Evolutionary conservation across 202 grass and related monocot genomes (phyloP).

Genomic region (Zizania palustris): DNA sequence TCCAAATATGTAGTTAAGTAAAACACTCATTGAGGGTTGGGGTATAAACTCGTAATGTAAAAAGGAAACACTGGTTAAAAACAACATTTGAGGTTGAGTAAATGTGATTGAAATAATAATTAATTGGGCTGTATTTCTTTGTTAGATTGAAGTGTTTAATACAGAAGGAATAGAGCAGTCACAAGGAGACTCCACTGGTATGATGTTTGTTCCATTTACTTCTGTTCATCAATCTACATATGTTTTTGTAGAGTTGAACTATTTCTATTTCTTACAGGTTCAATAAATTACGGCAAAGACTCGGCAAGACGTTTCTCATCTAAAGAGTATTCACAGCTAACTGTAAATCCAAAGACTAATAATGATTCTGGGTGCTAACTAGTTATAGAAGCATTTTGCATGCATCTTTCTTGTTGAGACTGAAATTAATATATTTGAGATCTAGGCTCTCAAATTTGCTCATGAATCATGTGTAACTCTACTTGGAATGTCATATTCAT

Average conservation of each 20-base stretch:
- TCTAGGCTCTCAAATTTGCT: background rate
- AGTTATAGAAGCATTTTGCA: background rate
- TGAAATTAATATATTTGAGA: slow-evolving; percentile 11
- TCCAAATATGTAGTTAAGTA: background rate
- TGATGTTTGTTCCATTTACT: slow-evolving; percentile 12
- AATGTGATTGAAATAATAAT: slow-evolving; percentile 15
- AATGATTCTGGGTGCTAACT: background rate
- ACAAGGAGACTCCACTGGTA: slow-evolving; percentile 54
- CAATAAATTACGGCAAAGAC: slow-evolving; percentile 42
- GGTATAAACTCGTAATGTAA: background rate
- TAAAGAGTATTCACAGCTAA: slow-evolving; percentile 62
- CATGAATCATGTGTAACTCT: slow-evolving; percentile 1
- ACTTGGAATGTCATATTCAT: background rate
- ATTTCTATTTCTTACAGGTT: slow-evolving; percentile 38
- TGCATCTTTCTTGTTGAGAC: slow-evolving; percentile 5
- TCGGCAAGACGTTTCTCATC: slow-evolving; percentile 55
- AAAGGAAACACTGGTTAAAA: background rate
- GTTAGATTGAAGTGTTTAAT: slow-evolving; percentile 44
- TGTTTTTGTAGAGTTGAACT: slow-evolving; percentile 32
- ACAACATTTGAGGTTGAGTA: background rate
- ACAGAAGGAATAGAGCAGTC: slow-evolving; percentile 33
- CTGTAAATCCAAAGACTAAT: slow-evolving; percentile 43
- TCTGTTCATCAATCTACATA: slow-evolving; percentile 23
- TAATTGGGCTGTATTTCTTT: slow-evolving; percentile 31
- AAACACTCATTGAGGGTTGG: background rate